Evolutionary conservation across 257 asterid species (phyloP).

Genomic region (Cordia subcordata): DNA sequence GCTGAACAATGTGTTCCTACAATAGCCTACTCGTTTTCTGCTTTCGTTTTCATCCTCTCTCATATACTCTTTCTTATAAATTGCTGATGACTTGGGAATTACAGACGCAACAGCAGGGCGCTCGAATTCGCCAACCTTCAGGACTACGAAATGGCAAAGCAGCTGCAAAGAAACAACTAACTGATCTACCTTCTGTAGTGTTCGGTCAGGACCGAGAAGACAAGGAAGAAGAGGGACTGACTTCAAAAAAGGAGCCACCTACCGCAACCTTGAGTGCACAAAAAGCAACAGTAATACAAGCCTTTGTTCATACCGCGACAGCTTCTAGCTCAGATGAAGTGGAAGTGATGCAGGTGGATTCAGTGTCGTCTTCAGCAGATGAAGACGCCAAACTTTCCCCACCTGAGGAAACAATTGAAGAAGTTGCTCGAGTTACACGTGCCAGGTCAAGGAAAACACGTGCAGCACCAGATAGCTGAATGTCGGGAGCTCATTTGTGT

Average conservation of each 20-base stretch:
- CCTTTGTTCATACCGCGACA: conserved; percentile 27
- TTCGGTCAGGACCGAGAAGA: conserved; percentile 40
- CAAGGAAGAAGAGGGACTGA: conserved; percentile 31
- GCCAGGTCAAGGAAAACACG: conserved; percentile 41
- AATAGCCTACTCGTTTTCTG: neutral
- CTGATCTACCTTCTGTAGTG: conserved; percentile 34
- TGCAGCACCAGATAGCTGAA: conserved; percentile 20
- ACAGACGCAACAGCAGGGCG: conserved; percentile 28
- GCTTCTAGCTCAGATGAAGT: conserved; percentile 31
- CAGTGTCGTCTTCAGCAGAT: conserved; percentile 24
- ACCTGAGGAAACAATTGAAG: conserved; percentile 35
- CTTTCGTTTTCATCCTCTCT: neutral
- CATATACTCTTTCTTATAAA: neutral
- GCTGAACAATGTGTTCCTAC: neutral
- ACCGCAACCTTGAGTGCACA: conserved; percentile 34
- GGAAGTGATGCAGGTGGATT: conserved; percentile 36
- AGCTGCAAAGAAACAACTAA: conserved; percentile 24
- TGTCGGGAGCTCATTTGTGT: neutral
- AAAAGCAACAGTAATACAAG: conserved; percentile 35
- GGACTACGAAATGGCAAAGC: conserved; percentile 32
- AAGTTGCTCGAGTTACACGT: conserved; percentile 36
- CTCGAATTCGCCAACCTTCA: conserved; percentile 29
- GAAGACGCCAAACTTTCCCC: conserved; percentile 27
- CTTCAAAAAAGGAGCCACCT: conserved; percentile 33
- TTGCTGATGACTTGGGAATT: neutral